These are phyloP conservation scores for Tritrichomonas musculus DNA, from an alignment of 208 protist species.

Conservation along the genomic window DNA sequence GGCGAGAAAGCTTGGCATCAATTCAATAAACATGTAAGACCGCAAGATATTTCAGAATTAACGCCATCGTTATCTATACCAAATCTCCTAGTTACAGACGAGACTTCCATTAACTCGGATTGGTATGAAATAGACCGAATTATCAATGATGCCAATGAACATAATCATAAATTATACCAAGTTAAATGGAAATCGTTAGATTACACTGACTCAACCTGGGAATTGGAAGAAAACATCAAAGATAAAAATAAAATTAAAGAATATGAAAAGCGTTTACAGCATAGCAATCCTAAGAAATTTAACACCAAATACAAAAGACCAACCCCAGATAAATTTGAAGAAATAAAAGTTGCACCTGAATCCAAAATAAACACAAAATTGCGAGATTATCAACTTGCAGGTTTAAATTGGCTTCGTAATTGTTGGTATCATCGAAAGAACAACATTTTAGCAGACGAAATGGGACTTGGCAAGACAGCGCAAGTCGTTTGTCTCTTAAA, in stretches of 20 bases:
- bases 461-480: conserved; percentile 55
- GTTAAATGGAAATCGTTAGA: conserved; percentile 58
- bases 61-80: not conserved
- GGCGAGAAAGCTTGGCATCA: not conserved
- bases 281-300: not conserved
- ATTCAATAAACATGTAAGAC: not conserved
- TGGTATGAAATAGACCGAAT: conserved; percentile 34
- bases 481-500: conserved; percentile 52
- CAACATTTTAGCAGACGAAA: conserved; percentile 53
- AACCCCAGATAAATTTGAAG: not conserved
- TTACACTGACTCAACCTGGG: conserved; percentile 59
- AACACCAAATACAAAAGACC: not conserved
- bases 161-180: conserved; percentile 44
- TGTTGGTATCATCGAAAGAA: conserved; percentile 44
- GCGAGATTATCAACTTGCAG: conserved; percentile 49
- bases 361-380: conserved; percentile 40
- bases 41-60: not conserved
- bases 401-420: conserved; percentile 52
- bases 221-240: conserved; percentile 54
- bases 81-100: not conserved
- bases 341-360: not conserved
- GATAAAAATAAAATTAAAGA: conserved; percentile 25
- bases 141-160: not conserved
- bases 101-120: not conserved
- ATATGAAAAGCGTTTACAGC: not conserved